These are phyloP conservation scores for Ceratocystis papillata DNA, from an alignment of 2,329 filamentous ascomycete genomes.

Conservation along the genomic window DNA sequence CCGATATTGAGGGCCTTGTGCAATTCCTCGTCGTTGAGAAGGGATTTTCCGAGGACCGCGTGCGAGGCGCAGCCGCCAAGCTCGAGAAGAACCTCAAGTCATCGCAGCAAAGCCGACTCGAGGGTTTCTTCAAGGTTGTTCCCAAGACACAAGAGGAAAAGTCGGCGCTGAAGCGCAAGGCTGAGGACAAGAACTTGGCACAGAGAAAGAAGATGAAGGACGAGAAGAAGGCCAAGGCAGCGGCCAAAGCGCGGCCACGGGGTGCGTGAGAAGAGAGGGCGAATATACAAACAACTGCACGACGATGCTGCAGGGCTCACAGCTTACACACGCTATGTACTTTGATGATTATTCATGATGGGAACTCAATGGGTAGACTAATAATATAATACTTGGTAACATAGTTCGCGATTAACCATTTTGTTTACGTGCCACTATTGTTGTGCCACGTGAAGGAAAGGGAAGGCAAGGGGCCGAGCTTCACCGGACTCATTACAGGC, in stretches of 20 bases:
- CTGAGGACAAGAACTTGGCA: slow-evolving; percentile 81
- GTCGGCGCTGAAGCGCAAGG: slow-evolving; percentile 77
- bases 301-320: neutral
- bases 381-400: too few relatives aligned
- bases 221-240: slow-evolving; percentile 91
- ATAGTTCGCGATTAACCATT: too few relatives aligned
- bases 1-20: slow-evolving; percentile 80
- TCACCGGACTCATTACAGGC: neutral
- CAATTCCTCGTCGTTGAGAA: slow-evolving; percentile 88
- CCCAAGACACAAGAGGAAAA: slow-evolving; percentile 82
- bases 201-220: slow-evolving; percentile 94
- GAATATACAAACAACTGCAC: neutral
- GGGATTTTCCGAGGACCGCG: slow-evolving; percentile 91
- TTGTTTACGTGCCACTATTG: neutral
- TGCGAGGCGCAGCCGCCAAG: slow-evolving; percentile 64
- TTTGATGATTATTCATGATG: neutral
- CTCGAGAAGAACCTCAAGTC: slow-evolving; percentile 85
- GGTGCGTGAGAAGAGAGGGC: slow-evolving; percentile 38
- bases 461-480: neutral
- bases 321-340: neutral
- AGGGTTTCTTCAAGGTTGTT: slow-evolving; percentile 93
- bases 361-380: neutral
- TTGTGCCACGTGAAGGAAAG: neutral
- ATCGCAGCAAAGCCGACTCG: slow-evolving; percentile 78
- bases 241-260: slow-evolving; percentile 75